phyloP scores from a whole-genome alignment of 139 green algal genomes.

The Coelastrella sp. region DNA sequence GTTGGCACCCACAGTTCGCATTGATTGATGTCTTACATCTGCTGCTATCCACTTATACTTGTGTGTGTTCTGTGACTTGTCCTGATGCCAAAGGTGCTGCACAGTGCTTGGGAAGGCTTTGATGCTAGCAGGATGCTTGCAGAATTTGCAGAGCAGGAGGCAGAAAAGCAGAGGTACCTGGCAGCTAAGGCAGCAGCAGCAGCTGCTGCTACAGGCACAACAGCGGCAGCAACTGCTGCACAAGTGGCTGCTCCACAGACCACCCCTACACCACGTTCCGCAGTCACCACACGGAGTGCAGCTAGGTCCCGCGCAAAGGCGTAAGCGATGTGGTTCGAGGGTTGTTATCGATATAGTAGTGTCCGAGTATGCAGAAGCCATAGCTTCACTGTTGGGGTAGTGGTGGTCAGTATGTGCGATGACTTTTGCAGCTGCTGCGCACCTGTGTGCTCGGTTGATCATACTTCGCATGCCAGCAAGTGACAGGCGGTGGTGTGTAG shows the following conservation, averaged over 20 bases:
- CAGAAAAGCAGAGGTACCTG: slow-evolving; percentile 47
- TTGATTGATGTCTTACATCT: too few species aligned
- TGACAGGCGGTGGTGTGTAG: too few species aligned
- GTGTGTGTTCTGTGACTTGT: too few species aligned
- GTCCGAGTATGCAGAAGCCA: too few species aligned
- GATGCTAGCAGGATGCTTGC: slow-evolving; percentile 24
- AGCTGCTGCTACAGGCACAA: not conserved
- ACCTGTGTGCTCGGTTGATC: too few species aligned
- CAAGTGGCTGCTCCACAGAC: not conserved
- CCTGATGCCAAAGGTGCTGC: slow-evolving; percentile 4
- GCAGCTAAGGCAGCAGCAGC: slow-evolving; percentile 42
- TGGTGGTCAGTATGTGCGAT: too few species aligned
- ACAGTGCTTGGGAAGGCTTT: slow-evolving; percentile 48
- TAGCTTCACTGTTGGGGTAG: too few species aligned
- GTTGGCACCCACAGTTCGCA: too few species aligned
- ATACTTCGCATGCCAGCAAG: too few species aligned
- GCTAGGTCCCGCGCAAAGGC: not conserved
- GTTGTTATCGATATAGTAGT: too few species aligned
- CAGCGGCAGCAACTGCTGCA: not conserved
- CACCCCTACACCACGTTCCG: not conserved
- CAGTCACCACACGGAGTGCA: slow-evolving; percentile 3
- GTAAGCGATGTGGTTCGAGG: not conserved
- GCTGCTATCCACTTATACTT: too few species aligned
- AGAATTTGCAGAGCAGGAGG: slow-evolving; percentile 47
- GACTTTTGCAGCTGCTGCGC: too few species aligned